Conservation (phyloP, 2,329 filamentous ascomycete species). For the Ophiostoma australiae region DNA sequence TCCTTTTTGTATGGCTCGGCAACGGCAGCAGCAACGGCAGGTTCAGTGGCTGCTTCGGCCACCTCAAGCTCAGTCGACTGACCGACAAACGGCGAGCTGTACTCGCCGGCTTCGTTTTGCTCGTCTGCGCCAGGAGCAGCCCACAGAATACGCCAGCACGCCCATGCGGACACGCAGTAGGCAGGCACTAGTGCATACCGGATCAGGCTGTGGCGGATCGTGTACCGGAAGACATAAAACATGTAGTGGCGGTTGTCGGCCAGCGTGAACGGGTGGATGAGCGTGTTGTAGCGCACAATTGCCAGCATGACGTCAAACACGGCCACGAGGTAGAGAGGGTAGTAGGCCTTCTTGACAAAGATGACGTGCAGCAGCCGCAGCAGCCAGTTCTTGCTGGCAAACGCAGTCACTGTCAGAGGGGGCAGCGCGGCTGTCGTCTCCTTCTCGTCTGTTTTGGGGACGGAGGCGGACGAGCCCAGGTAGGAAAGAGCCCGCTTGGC, state of each 20-base stretch:
- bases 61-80: constrained; percentile 18
- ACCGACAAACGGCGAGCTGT: constrained; percentile 25
- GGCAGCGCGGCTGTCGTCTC: neutral
- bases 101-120: neutral
- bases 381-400: neutral
- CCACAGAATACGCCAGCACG: constrained; percentile 57
- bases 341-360: constrained; percentile 37
- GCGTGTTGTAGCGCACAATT: constrained; percentile 76
- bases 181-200: constrained; percentile 63
- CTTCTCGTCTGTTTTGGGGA: neutral
- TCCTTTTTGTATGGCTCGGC: neutral
- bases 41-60: neutral
- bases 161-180: constrained; percentile 67
- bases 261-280: constrained; percentile 90
- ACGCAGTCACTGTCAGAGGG: constrained; percentile 3
- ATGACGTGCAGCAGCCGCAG: constrained; percentile 26
- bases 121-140: constrained; percentile 37
- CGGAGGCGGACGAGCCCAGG: neutral
- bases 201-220: constrained; percentile 62
- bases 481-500: neutral
- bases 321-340: constrained; percentile 35
- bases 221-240: constrained; percentile 90
- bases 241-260: constrained; percentile 97
- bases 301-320: constrained; percentile 38
- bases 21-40: neutral